Conservation (phyloP, 345 rosid species). For the Moricandia arvensis region DNA sequence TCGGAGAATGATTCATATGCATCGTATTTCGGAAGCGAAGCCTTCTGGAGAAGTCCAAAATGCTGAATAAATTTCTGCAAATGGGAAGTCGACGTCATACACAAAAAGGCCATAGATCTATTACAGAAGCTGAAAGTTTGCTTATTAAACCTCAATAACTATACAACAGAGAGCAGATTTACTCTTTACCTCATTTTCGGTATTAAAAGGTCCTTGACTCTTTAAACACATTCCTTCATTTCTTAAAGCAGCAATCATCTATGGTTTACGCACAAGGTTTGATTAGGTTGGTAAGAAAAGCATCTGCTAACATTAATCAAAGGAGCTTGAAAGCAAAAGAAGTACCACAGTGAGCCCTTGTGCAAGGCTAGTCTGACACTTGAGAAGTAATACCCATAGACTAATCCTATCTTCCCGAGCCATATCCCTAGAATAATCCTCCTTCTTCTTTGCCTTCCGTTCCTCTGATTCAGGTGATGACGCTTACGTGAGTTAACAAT, state of each 20-base stretch:
- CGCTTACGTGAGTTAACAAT: not conserved
- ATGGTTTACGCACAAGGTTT: not conserved
- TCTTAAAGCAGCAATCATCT: slow-evolving; percentile 90
- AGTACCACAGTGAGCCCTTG: slow-evolving; percentile 87
- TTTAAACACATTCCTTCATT: slow-evolving; percentile 61
- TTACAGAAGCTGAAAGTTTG: slow-evolving; percentile 28
- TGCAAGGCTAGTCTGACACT: slow-evolving; percentile 78
- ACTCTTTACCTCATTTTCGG: slow-evolving; percentile 68
- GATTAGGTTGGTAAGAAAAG: not conserved
- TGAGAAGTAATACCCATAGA: slow-evolving; percentile 68
- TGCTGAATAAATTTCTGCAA: slow-evolving; percentile 87
- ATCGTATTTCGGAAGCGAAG: slow-evolving; percentile 73
- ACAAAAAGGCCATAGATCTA: not conserved
- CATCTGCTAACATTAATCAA: not conserved
- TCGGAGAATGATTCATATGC: slow-evolving; percentile 71
- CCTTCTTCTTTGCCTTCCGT: slow-evolving; percentile 73
- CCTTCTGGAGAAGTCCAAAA: slow-evolving; percentile 91
- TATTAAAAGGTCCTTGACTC: slow-evolving; percentile 71
- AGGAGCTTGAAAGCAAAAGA: not conserved
- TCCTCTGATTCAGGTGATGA: slow-evolving; percentile 52
- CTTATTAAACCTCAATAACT: not conserved
- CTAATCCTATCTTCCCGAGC: slow-evolving; percentile 67
- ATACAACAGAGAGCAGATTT: not conserved
- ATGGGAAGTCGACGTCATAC: slow-evolving; percentile 52
- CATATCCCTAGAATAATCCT: slow-evolving; percentile 61